A percentile compares a stretch with the other conserved stretches of the same genome.
These are phyloP conservation scores for Colletotrichum siamense DNA, from an alignment of 2,329 filamentous ascomycete genomes.

Conservation along the genomic window DNA sequence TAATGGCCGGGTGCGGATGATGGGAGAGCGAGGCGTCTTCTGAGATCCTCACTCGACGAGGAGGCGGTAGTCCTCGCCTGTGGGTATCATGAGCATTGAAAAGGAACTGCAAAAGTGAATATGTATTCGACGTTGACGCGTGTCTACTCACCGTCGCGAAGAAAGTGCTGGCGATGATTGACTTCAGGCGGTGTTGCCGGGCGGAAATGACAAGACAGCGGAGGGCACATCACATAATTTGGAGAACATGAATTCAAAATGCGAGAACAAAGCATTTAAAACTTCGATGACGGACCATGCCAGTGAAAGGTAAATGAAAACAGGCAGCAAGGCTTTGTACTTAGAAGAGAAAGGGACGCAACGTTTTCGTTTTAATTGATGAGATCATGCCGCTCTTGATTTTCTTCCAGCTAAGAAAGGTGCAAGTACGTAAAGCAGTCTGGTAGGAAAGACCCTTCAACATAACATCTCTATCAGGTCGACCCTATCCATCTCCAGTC, in stretches of 20 bases:
- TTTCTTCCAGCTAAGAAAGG: background rate
- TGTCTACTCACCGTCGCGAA: background rate
- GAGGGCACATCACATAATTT: background rate
- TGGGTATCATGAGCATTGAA: background rate
- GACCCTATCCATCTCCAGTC: background rate
- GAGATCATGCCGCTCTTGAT: background rate
- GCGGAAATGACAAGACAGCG: background rate
- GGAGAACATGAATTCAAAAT: background rate
- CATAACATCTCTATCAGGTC: background rate
- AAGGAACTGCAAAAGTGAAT: background rate
- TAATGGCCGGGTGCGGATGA: background rate
- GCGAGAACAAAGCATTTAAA: background rate
- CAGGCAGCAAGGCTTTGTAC: background rate
- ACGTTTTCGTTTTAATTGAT: background rate
- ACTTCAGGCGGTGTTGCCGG: background rate
- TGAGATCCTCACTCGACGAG: background rate
- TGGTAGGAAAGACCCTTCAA: background rate
- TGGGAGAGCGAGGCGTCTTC: background rate
- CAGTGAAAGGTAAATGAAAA: background rate
- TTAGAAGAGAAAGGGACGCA: background rate
- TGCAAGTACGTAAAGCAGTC: background rate
- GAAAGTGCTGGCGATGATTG: background rate
- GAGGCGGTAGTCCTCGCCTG: background rate
- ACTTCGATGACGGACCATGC: background rate
- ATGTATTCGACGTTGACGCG: background rate